Conservation (phyloP, 805 yeast genomes). For the Barnettozyma pratensis region DNA sequence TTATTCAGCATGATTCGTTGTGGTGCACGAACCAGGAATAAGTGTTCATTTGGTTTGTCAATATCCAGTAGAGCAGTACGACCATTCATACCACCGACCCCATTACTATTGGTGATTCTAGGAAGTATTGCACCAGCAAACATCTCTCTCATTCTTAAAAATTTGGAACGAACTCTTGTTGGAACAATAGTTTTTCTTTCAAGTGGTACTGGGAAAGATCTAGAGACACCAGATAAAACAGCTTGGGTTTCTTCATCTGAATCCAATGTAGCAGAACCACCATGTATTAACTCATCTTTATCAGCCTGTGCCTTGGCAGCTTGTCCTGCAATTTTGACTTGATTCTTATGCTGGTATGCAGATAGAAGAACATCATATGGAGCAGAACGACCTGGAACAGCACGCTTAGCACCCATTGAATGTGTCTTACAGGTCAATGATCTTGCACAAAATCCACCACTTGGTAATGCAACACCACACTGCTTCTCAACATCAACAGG, state of each 20-base stretch:
- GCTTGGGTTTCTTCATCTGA: conserved; percentile 93
- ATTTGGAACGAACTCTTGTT: conserved; percentile 61
- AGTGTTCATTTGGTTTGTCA: conserved; percentile 64
- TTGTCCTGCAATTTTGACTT: conserved; percentile 80
- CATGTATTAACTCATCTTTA: conserved; percentile 57
- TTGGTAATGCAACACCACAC: conserved; percentile 92
- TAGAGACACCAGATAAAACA: conserved; percentile 82
- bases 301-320: conserved; percentile 77
- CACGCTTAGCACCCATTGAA: conserved; percentile 97
- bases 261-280: conserved; percentile 33
- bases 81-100: conserved; percentile 76
- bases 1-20: conserved; percentile 32
- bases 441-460: conserved; percentile 95
- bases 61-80: conserved; percentile 72
- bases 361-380: conserved; percentile 86
- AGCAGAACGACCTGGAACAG: conserved; percentile 89
- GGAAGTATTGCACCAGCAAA: conserved; percentile 81
- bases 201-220: conserved; percentile 77
- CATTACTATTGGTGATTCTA: conserved; percentile 49
- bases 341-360: conserved; percentile 88
- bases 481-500: conserved; percentile 91
- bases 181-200: conserved; percentile 73
- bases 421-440: conserved; percentile 96
- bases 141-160: conserved; percentile 88
- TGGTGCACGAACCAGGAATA: conserved; percentile 46